Percentiles rank a stretch among this genome's conserved stretches.
phyloP scores from a whole-genome alignment of 2,329 filamentous ascomycete species.

The Sporothrix pseudoabietina region DNA sequence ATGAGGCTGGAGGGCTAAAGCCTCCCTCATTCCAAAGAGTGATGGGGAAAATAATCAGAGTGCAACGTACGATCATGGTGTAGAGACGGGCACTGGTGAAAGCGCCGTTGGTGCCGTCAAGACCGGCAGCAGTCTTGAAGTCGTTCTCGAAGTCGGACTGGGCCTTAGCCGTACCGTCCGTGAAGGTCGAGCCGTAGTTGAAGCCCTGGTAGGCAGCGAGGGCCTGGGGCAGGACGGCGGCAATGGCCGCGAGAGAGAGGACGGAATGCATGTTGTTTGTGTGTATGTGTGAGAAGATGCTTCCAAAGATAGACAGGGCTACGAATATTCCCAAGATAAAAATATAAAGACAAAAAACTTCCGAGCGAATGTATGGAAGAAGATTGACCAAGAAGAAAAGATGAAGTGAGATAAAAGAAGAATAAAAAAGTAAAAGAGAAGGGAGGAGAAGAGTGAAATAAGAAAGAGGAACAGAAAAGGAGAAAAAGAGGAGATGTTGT shows the following conservation, averaged over 20 bases:
- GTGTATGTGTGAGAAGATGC: neutral
- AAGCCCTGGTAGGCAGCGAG: conserved; percentile 57
- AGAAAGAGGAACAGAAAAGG: conserved; percentile 21
- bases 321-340: conserved; percentile 20
- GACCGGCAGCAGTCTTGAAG: conserved; percentile 65
- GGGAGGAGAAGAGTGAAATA: neutral
- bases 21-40: neutral
- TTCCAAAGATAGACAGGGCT: conserved; percentile 20
- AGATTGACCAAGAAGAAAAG: conserved; percentile 12
- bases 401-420: neutral
- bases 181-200: conserved; percentile 70
- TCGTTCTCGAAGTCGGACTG: conserved; percentile 69
- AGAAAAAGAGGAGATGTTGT: neutral
- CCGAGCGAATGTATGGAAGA: conserved; percentile 27
- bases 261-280: conserved; percentile 30
- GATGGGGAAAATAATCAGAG: neutral
- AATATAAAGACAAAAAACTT: conserved; percentile 1
- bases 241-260: conserved; percentile 32
- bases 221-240: conserved; percentile 36
- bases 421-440: conserved; percentile 1
- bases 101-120: conserved; percentile 61
- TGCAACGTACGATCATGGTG: conserved; percentile 62
- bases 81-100: conserved; percentile 72
- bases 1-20: neutral
- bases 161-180: conserved; percentile 60